Percentiles rank a stretch among this genome's conserved stretches.
Evolutionary conservation across 108 stramenopile species (phyloP).

Genomic region (Aureococcus anophagefferens): DNA sequence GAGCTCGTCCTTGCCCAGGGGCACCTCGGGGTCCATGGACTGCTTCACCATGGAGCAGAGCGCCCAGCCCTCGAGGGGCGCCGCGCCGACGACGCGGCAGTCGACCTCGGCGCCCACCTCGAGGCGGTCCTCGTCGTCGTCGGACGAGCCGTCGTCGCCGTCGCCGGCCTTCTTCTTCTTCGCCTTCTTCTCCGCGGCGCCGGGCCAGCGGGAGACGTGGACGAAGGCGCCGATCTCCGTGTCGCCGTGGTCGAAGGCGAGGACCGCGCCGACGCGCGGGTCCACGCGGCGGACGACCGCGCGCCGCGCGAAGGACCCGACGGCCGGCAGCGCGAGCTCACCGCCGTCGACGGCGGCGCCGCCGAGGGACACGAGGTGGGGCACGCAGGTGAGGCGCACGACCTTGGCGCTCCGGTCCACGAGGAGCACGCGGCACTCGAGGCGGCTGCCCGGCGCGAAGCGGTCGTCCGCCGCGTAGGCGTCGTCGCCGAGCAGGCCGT

Average conservation of each 20-base stretch:
- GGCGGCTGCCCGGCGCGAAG: no score
- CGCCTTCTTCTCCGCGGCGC: no score
- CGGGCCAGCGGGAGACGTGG: not conserved
- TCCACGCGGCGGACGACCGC: not conserved
- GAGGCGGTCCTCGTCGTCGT: not conserved
- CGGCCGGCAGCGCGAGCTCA: not conserved
- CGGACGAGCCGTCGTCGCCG: no score
- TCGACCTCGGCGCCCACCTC: not conserved
- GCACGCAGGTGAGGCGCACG: not conserved
- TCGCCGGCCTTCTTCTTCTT: no score
- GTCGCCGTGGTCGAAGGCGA: not conserved
- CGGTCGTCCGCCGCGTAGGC: no score
- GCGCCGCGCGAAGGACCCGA: not conserved
- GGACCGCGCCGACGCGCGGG: not conserved
- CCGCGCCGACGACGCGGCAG: slow-evolving; percentile 25
- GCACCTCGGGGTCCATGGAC: slow-evolving; percentile 13
- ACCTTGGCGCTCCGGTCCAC: not conserved
- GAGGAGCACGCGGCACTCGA: not conserved
- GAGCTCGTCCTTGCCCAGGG: slow-evolving; percentile 14
- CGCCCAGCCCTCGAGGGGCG: slow-evolving; percentile 24
- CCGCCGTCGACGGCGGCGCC: no score
- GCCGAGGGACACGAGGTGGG: not conserved
- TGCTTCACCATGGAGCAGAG: slow-evolving; percentile 17
- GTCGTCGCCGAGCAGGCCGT: no score
- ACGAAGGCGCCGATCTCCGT: not conserved